Evolutionary conservation across 257 asterid species (phyloP).

Genomic region (Schizonepeta tenuifolia): DNA sequence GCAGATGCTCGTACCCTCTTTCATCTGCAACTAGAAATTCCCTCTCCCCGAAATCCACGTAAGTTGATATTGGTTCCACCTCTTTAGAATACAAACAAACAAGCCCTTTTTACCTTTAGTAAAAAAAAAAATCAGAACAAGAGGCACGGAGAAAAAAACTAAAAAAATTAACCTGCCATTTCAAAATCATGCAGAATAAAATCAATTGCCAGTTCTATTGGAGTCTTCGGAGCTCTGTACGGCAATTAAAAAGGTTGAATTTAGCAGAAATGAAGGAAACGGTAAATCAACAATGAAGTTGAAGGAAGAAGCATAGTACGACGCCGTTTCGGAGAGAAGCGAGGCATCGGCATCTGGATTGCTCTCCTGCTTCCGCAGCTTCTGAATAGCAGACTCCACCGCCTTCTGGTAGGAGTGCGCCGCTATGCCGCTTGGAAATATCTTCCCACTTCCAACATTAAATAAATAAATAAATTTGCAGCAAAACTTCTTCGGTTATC

Average conservation of each 20-base stretch:
- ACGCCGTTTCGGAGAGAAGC: slow-evolving; percentile 43
- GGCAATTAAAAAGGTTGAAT: neutral
- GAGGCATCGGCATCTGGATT: slow-evolving; percentile 40
- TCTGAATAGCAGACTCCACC: slow-evolving; percentile 78
- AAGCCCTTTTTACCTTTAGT: slow-evolving; percentile 24
- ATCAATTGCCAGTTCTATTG: slow-evolving; percentile 94
- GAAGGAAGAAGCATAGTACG: slow-evolving; percentile 41
- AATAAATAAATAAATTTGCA: slow-evolving; percentile 3
- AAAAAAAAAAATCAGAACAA: slow-evolving; percentile 6
- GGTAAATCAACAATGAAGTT: neutral
- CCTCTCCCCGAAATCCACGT: slow-evolving; percentile 83
- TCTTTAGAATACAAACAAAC: slow-evolving; percentile 54
- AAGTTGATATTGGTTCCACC: slow-evolving; percentile 93
- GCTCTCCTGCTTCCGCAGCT: slow-evolving; percentile 53
- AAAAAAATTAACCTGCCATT: slow-evolving; percentile 77
- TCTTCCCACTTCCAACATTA: slow-evolving; percentile 64
- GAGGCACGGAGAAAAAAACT: neutral
- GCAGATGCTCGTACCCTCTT: slow-evolving; percentile 89
- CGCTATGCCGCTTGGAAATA: slow-evolving; percentile 84
- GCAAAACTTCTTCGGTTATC: neutral
- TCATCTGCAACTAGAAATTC: slow-evolving; percentile 89
- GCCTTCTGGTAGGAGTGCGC: slow-evolving; percentile 82
- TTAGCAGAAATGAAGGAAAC: neutral
- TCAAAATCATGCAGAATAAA: slow-evolving; percentile 94
- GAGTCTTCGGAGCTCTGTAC: slow-evolving; percentile 71